phyloP scores from a whole-genome alignment of 2,329 filamentous ascomycete genomes.

The Madurella mycetomatis region DNA sequence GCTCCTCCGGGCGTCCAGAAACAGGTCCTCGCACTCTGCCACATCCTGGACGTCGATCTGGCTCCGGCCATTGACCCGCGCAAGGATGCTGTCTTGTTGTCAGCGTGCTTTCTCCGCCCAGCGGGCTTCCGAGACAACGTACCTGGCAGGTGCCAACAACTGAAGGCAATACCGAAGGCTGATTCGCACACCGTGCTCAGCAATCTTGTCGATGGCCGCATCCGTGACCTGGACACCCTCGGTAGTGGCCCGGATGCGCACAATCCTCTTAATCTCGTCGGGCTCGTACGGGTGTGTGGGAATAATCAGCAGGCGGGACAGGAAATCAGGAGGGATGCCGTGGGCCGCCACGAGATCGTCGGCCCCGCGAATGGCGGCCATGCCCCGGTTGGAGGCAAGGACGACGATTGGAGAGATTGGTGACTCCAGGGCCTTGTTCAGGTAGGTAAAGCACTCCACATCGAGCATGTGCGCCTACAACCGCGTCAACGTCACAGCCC shows the following conservation, averaged over 20 bases:
- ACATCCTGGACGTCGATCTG: conserved; percentile 76
- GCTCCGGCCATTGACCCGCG: conserved; percentile 72
- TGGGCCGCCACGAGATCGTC: conserved; percentile 80
- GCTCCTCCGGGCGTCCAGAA: conserved; percentile 77
- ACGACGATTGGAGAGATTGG: conserved; percentile 95
- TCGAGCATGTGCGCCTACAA: conserved; percentile 97
- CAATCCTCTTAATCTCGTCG: conserved; percentile 89
- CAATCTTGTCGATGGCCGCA: conserved; percentile 79
- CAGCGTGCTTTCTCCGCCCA: conserved; percentile 9
- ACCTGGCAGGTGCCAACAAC: conserved; percentile 79
- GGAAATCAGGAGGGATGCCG: conserved; percentile 88
- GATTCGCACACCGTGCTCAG: conserved; percentile 81
- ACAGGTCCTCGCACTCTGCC: conserved; percentile 75
- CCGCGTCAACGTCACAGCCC: neutral
- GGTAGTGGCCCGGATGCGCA: conserved; percentile 75
- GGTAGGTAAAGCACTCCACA: conserved; percentile 97
- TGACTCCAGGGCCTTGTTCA: conserved; percentile 96
- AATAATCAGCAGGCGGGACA: conserved; percentile 90
- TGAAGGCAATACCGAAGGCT: conserved; percentile 91
- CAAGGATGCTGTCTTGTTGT: conserved; percentile 62
- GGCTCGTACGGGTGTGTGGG: conserved; percentile 86
- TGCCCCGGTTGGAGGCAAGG: conserved; percentile 91
- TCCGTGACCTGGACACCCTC: conserved; percentile 77
- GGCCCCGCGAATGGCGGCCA: conserved; percentile 87
- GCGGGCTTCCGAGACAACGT: conserved; percentile 31